A percentile compares a stretch with the other conserved stretches of the same genome.
phyloP scores from a whole-genome alignment of 2,329 filamentous ascomycete species.

The Ophiostoma piceae region DNA sequence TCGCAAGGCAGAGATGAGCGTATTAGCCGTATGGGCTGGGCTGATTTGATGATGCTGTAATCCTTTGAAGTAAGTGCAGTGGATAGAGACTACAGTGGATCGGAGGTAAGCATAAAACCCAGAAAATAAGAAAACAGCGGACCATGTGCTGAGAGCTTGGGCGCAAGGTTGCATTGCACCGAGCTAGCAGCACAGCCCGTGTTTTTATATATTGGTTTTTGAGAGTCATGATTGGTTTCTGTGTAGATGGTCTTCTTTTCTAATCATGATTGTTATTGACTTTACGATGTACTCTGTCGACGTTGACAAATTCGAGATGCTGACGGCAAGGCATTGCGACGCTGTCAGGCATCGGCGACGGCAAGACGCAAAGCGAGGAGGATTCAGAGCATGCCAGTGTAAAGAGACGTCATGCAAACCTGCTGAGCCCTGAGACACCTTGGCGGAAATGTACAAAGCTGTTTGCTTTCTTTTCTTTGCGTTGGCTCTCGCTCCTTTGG shows the following conservation, averaged over 20 bases:
- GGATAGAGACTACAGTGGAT: not conserved
- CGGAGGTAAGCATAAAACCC: not conserved
- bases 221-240: not conserved
- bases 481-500: not conserved
- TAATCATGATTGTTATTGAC: no score
- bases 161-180: not conserved
- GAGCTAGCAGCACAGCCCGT: conserved; percentile 1
- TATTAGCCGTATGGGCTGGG: not conserved
- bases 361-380: not conserved
- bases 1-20: not conserved
- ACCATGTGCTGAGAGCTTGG: not conserved
- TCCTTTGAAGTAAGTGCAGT: not conserved
- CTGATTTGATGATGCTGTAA: not conserved
- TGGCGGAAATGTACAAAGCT: not conserved
- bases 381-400: not conserved
- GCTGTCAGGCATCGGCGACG: not conserved
- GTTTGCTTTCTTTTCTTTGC: not conserved
- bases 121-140: not conserved
- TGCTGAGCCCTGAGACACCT: not conserved
- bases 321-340: not conserved
- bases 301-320: not conserved
- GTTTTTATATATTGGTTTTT: not conserved
- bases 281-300: no score
- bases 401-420: not conserved
- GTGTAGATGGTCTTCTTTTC: no score